Evolutionary conservation across 805 yeast genomes (phyloP).

Genomic region (Saturnispora dispora): DNA sequence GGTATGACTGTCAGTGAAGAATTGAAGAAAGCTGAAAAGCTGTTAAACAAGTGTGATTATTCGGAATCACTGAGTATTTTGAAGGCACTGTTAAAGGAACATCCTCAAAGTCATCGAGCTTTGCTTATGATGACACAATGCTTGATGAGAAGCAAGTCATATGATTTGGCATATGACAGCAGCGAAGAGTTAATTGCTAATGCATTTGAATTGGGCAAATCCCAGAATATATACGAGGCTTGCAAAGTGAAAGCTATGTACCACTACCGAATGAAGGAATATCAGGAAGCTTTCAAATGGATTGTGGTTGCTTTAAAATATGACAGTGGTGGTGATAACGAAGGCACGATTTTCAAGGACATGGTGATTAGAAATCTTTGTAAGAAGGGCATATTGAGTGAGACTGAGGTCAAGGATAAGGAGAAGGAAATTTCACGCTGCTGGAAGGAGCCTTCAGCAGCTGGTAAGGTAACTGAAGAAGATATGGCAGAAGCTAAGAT

Average conservation of each 20-base stretch:
- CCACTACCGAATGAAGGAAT: slow-evolving; percentile 37
- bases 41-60: slow-evolving; percentile 38
- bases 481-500: background rate
- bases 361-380: slow-evolving; percentile 29
- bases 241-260: slow-evolving; percentile 41
- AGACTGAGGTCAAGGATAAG: slow-evolving; percentile 2
- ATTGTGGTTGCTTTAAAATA: slow-evolving; percentile 35
- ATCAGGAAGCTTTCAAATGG: slow-evolving; percentile 31
- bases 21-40: slow-evolving; percentile 29
- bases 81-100: slow-evolving; percentile 32
- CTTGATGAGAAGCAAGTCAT: slow-evolving; percentile 37
- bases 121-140: slow-evolving; percentile 41
- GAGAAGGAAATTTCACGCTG: background rate
- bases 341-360: slow-evolving; percentile 39
- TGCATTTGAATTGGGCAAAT: slow-evolving; percentile 39
- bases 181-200: slow-evolving; percentile 33
- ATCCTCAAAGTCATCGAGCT: slow-evolving; percentile 39
- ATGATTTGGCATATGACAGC: slow-evolving; percentile 40
- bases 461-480: background rate
- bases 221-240: slow-evolving; percentile 38
- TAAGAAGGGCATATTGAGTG: slow-evolving; percentile 29
- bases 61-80: slow-evolving; percentile 35
- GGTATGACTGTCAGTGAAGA: slow-evolving; percentile 14
- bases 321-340: slow-evolving; percentile 34
- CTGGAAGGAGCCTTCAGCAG: background rate